phyloP scores from a whole-genome alignment of 495 filamentous ascomycete genomes.

The Podospora bellae-mahoneyi region DNA sequence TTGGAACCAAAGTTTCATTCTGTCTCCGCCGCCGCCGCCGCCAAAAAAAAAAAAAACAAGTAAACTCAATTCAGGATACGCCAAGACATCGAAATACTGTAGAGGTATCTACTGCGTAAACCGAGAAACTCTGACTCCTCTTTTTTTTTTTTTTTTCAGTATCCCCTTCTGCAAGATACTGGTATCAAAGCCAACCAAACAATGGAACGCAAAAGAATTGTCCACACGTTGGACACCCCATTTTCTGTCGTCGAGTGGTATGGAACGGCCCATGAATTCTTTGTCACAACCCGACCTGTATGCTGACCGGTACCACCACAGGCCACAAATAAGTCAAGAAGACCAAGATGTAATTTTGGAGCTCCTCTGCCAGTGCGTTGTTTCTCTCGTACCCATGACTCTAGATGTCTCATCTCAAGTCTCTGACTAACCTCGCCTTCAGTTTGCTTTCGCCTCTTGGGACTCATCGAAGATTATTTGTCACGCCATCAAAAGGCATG shows the following conservation, averaged over 20 bases:
- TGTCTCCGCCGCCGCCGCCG: background rate
- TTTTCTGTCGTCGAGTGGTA: conserved; percentile 32
- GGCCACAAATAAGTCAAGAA: conserved; percentile 47
- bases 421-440: background rate
- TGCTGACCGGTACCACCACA: conserved; percentile 19
- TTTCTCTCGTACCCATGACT: background rate
- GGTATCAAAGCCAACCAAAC: background rate
- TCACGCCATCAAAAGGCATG: conserved; percentile 48
- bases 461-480: conserved; percentile 46
- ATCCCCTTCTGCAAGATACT: background rate
- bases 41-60: background rate
- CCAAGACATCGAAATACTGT: background rate
- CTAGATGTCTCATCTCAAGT: conserved; percentile 7
- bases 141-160: too few relatives aligned
- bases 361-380: conserved; percentile 52
- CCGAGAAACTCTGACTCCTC: too few relatives aligned
- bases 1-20: background rate
- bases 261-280: background rate
- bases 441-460: conserved; percentile 59
- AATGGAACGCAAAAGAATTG: conserved; percentile 33
- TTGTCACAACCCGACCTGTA: background rate
- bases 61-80: background rate
- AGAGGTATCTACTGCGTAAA: too few relatives aligned
- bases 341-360: conserved; percentile 55
- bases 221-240: conserved; percentile 35